A percentile compares a stretch with the other conserved stretches of the same genome.
Conservation (phyloP, 2,329 filamentous ascomycete species). For the Fusarium vanettenii region DNA sequence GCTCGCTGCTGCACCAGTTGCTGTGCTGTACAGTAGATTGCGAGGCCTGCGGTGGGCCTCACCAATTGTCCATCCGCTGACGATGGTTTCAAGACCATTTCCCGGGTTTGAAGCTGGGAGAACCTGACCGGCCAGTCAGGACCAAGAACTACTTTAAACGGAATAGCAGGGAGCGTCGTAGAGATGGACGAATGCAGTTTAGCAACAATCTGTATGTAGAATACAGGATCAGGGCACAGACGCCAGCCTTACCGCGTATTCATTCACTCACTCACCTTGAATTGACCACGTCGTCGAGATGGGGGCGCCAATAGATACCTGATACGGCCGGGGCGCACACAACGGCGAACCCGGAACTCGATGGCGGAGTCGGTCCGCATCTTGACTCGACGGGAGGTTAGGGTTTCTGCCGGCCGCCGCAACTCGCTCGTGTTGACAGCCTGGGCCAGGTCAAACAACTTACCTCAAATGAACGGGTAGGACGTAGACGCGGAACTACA, state of each 20-base stretch:
- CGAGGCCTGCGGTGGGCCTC: not conserved
- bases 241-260: not conserved
- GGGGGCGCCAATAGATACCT: slow-evolving; percentile 24
- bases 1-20: not conserved
- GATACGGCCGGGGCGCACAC: slow-evolving; percentile 19
- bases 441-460: not conserved
- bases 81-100: not conserved
- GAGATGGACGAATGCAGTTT: not conserved
- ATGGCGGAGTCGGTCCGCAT: slow-evolving; percentile 25
- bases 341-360: slow-evolving; percentile 17
- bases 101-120: not conserved
- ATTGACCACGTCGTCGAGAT: not conserved
- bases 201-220: not conserved
- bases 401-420: slow-evolving; percentile 12
- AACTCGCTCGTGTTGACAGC: not conserved
- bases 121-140: not conserved
- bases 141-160: not conserved
- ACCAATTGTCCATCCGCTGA: not conserved
- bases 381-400: slow-evolving; percentile 11
- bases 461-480: not conserved
- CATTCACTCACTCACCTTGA: not conserved
- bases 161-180: not conserved
- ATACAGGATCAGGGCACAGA: not conserved
- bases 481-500: not conserved
- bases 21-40: not conserved